A percentile compares a stretch with the other conserved stretches of the same genome.
phyloP scores from a whole-genome alignment of 306 rosid genomes.

The Gillenia trifoliata region DNA sequence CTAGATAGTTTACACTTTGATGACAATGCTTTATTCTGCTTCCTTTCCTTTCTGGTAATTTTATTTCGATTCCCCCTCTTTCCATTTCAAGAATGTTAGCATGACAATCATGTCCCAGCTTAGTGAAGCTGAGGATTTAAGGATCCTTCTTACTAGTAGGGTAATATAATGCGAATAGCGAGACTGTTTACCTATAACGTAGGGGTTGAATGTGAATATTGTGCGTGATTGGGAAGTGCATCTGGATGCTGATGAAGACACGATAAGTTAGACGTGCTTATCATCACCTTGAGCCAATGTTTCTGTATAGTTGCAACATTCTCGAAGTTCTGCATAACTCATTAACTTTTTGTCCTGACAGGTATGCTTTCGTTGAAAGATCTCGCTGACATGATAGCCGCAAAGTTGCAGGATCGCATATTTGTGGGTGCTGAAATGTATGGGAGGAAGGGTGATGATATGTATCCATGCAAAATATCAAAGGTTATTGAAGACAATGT shows the following conservation, averaged over 20 bases:
- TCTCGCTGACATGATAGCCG: slow-evolving; percentile 70
- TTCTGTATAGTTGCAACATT: background rate
- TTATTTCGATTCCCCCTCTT: background rate
- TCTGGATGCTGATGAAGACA: background rate
- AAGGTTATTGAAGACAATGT: slow-evolving; percentile 47
- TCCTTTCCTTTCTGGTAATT: background rate
- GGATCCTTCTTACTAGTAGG: background rate
- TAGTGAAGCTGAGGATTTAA: background rate
- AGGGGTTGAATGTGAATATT: background rate
- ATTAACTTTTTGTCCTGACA: slow-evolving; percentile 30
- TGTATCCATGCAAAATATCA: slow-evolving; percentile 61
- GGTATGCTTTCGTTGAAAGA: slow-evolving; percentile 86
- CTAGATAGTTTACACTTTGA: too few relatives aligned
- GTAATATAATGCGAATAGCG: background rate
- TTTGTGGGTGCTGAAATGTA: slow-evolving; percentile 73
- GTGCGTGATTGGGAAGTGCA: background rate
- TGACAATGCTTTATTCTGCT: too few relatives aligned
- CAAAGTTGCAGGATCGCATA: slow-evolving; percentile 49
- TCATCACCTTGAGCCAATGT: background rate
- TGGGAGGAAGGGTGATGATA: slow-evolving; percentile 56
- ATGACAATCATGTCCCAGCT: background rate
- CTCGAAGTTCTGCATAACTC: background rate
- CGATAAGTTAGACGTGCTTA: background rate
- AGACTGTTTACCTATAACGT: background rate
- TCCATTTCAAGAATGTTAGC: background rate